Conservation (phyloP, 768 basidiomycete species). For the Lentinula sp. region DNA sequence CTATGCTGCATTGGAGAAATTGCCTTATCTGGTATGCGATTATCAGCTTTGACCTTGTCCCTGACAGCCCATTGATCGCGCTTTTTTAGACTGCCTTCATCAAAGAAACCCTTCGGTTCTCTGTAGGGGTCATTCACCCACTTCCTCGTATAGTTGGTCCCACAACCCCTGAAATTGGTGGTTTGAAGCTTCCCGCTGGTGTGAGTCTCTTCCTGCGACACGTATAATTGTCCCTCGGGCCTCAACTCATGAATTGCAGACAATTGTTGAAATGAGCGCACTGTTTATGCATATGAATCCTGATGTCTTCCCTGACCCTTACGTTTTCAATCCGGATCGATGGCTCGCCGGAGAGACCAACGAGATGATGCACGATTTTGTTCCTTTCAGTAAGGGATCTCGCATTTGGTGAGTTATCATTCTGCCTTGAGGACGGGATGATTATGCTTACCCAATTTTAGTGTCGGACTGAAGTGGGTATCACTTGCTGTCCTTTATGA, state of each 20-base stretch:
- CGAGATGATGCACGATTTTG: constrained; percentile 33
- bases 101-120: constrained; percentile 39
- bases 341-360: constrained; percentile 31
- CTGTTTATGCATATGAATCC: constrained; percentile 32
- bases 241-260: constrained; percentile 18
- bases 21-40: constrained; percentile 29
- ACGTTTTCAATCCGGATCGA: constrained; percentile 32
- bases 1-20: constrained; percentile 25
- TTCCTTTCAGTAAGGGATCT: constrained; percentile 38
- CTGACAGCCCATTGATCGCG: too few species aligned
- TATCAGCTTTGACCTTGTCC: background rate
- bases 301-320: constrained; percentile 33
- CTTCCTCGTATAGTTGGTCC: constrained; percentile 33
- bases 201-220: constrained; percentile 16
- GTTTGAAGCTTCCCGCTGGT: constrained; percentile 28
- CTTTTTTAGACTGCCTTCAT: constrained; percentile 35
- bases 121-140: constrained; percentile 30
- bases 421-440: background rate
- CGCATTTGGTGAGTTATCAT: constrained; percentile 22
- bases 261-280: constrained; percentile 33
- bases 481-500: background rate
- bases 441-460: background rate
- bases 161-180: constrained; percentile 26
- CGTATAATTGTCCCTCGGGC: background rate
- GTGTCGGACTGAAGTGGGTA: background rate